These are phyloP conservation scores for Heimioporus sp. DNA, from an alignment of 768 basidiomycete species.

Conservation along the genomic window DNA sequence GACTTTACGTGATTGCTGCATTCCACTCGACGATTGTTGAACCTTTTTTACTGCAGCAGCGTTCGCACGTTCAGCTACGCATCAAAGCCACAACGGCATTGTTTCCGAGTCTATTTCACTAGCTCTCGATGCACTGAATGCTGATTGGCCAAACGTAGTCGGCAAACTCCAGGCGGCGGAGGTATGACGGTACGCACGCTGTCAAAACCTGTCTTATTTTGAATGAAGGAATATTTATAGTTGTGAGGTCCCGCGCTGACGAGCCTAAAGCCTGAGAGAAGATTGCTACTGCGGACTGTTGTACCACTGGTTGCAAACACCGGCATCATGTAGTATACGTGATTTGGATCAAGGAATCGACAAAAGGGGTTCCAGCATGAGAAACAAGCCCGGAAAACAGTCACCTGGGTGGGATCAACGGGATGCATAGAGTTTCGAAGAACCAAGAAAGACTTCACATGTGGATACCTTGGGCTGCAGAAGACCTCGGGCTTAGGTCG, in stretches of 20 bases:
- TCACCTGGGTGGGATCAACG: slow-evolving; percentile 4
- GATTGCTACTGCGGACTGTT: neutral
- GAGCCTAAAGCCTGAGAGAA: slow-evolving; percentile 28
- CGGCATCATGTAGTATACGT: slow-evolving; percentile 22
- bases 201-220: slow-evolving; percentile 16
- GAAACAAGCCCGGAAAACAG: slow-evolving; percentile 14
- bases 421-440: slow-evolving; percentile 8
- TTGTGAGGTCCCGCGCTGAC: slow-evolving; percentile 8
- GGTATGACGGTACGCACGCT: slow-evolving; percentile 22
- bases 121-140: neutral
- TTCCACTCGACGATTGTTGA: neutral
- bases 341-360: slow-evolving; percentile 18
- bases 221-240: slow-evolving; percentile 8
- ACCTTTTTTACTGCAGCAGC: neutral
- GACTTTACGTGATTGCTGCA: slow-evolving; percentile 12
- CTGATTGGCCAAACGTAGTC: slow-evolving; percentile 2
- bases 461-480: slow-evolving; percentile 12
- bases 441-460: slow-evolving; percentile 15
- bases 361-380: slow-evolving; percentile 15
- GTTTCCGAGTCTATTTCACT: slow-evolving; percentile 8
- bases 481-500: slow-evolving; percentile 23
- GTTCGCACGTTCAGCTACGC: slow-evolving; percentile 12
- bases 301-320: slow-evolving; percentile 12
- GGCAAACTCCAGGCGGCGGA: slow-evolving; percentile 15
- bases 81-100: slow-evolving; percentile 3